These are phyloP conservation scores for Pythium oligandrum DNA, from an alignment of 352 stramenopile genomes.

Conservation along the genomic window DNA sequence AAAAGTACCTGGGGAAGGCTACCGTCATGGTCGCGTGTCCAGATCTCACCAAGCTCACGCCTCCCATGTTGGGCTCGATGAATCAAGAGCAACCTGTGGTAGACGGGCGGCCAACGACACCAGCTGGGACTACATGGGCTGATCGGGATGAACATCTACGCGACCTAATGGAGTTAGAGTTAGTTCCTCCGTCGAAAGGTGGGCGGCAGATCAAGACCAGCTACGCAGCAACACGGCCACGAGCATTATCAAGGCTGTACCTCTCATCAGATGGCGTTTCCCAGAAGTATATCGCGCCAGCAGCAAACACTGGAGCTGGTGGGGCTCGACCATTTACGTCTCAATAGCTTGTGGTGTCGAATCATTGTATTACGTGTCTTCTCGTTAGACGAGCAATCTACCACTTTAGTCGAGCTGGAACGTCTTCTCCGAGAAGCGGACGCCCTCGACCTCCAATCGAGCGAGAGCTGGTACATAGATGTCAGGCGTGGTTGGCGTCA, in stretches of 20 bases:
- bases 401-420: constrained; percentile 28
- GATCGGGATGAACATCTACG: constrained; percentile 11
- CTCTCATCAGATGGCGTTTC: constrained; percentile 72
- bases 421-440: constrained; percentile 84
- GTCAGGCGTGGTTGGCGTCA: constrained; percentile 87
- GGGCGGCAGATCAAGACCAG: constrained; percentile 65
- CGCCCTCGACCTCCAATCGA: constrained; percentile 82
- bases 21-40: constrained; percentile 69
- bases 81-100: neutral
- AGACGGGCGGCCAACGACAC: neutral
- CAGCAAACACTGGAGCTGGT: constrained; percentile 12
- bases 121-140: neutral
- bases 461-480: constrained; percentile 87
- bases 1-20: constrained; percentile 62
- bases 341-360: neutral
- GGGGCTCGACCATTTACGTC: constrained; percentile 20
- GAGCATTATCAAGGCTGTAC: constrained; percentile 53
- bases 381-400: too few species aligned
- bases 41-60: constrained; percentile 24
- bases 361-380: too few species aligned
- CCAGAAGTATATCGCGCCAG: constrained; percentile 59
- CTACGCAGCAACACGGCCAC: constrained; percentile 38
- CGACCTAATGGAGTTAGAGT: constrained; percentile 49
- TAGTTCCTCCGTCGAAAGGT: constrained; percentile 44
- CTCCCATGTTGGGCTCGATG: constrained; percentile 4